These are phyloP conservation scores for Colletotrichum brevisporum DNA, from an alignment of 2,329 filamentous ascomycete species.

Conservation along the genomic window DNA sequence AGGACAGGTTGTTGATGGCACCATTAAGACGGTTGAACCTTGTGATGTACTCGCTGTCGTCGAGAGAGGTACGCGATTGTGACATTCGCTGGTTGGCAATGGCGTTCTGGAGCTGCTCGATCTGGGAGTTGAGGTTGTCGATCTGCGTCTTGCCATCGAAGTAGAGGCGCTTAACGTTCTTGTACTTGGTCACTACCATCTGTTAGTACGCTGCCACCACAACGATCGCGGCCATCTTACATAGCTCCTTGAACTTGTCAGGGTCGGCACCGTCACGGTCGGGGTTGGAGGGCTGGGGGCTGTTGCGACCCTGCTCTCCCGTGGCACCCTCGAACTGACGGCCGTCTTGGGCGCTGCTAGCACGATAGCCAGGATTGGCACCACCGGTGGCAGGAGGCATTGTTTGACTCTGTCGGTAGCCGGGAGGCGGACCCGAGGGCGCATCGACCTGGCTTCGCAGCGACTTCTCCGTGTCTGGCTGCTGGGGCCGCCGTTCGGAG, in stretches of 20 bases:
- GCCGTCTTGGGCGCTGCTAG: constrained; percentile 54
- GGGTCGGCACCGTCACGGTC: constrained; percentile 60
- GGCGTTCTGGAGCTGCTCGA: constrained; percentile 97
- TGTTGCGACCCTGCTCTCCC: constrained; percentile 67
- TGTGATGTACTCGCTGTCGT: constrained; percentile 93
- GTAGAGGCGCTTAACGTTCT: constrained; percentile 97
- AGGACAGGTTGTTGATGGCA: constrained; percentile 93
- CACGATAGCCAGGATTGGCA: constrained; percentile 56
- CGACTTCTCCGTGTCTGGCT: constrained; percentile 61
- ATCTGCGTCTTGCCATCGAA: constrained; percentile 96
- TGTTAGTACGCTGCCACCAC: constrained; percentile 50
- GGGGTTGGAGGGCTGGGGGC: constrained; percentile 65
- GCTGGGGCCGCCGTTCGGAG: constrained; percentile 59
- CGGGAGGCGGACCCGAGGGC: constrained; percentile 62
- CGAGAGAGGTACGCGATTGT: constrained; percentile 91
- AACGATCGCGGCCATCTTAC: constrained; percentile 55
- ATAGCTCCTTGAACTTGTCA: constrained; percentile 71
- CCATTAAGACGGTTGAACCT: constrained; percentile 93
- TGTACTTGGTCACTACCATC: constrained; percentile 87
- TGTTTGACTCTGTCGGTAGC: constrained; percentile 66
- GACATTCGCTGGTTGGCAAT: constrained; percentile 96
- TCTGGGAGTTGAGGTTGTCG: constrained; percentile 86
- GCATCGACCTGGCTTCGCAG: constrained; percentile 59
- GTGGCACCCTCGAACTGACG: constrained; percentile 60
- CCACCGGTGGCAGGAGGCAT: constrained; percentile 57